Base-by-base conservation (phyloP, 2,329 filamentous ascomycete species). In the Phoma sp. region DNA sequence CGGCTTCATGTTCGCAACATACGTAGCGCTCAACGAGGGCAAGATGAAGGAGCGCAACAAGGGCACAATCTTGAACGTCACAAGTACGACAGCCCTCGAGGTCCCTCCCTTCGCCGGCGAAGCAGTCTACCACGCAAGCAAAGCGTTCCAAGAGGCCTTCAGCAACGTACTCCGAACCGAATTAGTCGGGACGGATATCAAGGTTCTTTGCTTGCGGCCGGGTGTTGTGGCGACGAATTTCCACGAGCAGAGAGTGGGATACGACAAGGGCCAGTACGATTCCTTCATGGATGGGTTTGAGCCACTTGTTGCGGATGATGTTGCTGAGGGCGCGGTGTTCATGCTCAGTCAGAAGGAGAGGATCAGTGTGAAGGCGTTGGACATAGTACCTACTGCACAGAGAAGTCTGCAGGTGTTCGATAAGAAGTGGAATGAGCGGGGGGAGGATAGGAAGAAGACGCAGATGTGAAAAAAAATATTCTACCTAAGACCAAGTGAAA, bases 211-310 rank as follows among this genome's bases (percentile, higher is more conserved):
- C 0, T 56, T 82, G 13, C 64, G 80, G 29, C 81, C 81, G 0
- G 81, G 80, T 0, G 74, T 77, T n/a, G 79, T 81, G 10, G 77
- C 75, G 4, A 82, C 78, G 0, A 72, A 82, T 55, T 83, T 83
- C 43, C 81, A 83, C 57, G 66, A 74, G 37, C 75, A 77, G 15
- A 65, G 63, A 21, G 65, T 83, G 1, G 76, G 77, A 0, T 76
- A 76, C 57, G 78, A 82, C 54, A 72, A 77, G 49, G 61, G 68
- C 9, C 69, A 73, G 57, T 78, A 79, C 39, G 71, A 80, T 25
- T 68, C 65, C 0, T 82, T 82, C 55, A 76, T 82, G 58, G 61
- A 77, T 1, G 80, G 81, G 0, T 81, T 75, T 47, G 74, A 78
- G 61, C 78, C 78, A 0, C 65, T 82, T 12, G 60, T 78, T 32